Conservation (phyloP, 306 rosid genomes). For the Cicer bijugum region DNA sequence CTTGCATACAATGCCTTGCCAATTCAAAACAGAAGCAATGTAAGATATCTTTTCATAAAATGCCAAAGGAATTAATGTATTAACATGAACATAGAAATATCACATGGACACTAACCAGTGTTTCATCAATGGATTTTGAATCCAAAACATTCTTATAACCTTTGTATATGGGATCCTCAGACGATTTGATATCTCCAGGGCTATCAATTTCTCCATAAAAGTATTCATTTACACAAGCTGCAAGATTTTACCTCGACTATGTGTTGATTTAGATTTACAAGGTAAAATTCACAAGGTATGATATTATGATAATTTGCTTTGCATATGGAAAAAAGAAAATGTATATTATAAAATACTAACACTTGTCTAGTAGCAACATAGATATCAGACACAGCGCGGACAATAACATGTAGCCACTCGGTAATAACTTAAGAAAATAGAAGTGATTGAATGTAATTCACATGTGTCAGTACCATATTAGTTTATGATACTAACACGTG, state of each 20-base stretch:
- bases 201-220: slow-evolving; percentile 59
- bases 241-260: slow-evolving; percentile 44
- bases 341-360: slow-evolving; percentile 1
- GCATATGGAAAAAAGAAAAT: neutral
- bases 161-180: slow-evolving; percentile 67
- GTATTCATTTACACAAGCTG: slow-evolving; percentile 88
- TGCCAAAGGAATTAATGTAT: neutral
- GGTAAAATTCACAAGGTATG: slow-evolving; percentile 27
- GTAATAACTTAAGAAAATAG: neutral
- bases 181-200: slow-evolving; percentile 41
- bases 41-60: neutral
- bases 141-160: slow-evolving; percentile 92
- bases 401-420: neutral
- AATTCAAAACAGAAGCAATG: slow-evolving; percentile 27
- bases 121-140: slow-evolving; percentile 87
- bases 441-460: neutral
- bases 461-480: neutral
- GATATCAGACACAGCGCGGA: neutral
- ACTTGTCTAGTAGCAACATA: neutral
- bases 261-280: slow-evolving; percentile 37
- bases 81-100: slow-evolving; percentile 32
- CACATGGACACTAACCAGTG: slow-evolving; percentile 55
- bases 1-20: slow-evolving; percentile 87
- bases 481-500: neutral
- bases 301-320: slow-evolving; percentile 31